Evolutionary conservation across 2,329 filamentous ascomycete genomes (phyloP), one percentile per base, ranked within the genome.

Genomic region (Ploettnerulaceae sp.): DNA sequence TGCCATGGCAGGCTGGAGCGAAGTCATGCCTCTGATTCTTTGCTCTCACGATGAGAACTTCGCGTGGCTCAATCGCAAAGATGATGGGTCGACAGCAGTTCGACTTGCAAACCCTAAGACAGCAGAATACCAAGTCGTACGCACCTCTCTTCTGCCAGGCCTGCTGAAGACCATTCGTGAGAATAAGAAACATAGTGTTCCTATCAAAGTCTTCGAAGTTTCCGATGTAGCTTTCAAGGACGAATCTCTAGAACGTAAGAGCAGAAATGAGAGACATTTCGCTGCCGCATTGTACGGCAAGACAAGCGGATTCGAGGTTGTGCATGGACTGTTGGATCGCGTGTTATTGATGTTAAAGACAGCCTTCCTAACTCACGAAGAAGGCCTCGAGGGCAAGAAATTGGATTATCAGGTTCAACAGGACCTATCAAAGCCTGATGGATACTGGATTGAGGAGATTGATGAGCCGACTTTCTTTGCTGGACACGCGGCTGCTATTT

Each of bases 31-130:
- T 20, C 76, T 98, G 21, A 97, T 95, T 57, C 80, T 98, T 45
- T 98, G 93, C 75, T 95, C 89, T 35, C 89, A 96, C 67, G 91
- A 97, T 63, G 93, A 98, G 75, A 98, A 98, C 72, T 98, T 97
- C 66, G 84, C 77, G 49, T 96, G 88, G 86, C 74, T 98, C 41
- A 95, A 95, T 71, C 84, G 89, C 63, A 82, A 82, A 63, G 90
- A 96, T 57, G 86, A 95, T 60, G 88, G 88, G 54, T 83, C 77
- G 48, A 89, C 84, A 0, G 89, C 88, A 21, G 81, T 96, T 57
- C 83, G 81, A 59, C 82, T 96, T 31, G 87, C 87, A 54, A 96
- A 96, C 67, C 90, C 90, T 46, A 96, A 96, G 73, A 94, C 89
- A 0, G 76, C 81, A 20, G 90, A 96, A 65, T 96, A 95, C 69